A percentile compares a stretch with the other conserved stretches of the same genome.
phyloP scores from a whole-genome alignment of 352 stramenopile genomes.

The Pythium aquatile region DNA sequence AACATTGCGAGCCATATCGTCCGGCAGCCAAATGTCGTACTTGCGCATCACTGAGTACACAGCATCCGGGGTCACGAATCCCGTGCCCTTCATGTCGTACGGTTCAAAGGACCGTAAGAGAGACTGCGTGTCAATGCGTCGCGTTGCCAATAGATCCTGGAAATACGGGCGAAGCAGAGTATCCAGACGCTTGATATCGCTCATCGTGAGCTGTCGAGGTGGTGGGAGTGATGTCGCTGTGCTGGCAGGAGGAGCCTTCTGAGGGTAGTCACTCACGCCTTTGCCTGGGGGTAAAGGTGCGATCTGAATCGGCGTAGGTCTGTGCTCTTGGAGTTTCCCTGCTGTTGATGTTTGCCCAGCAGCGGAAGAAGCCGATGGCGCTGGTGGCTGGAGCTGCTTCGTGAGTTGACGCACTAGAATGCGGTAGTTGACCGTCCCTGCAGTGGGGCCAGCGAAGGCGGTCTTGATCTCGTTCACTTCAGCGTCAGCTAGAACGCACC shows the following conservation, averaged over 20 bases:
- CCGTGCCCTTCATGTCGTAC: slow-evolving; percentile 59
- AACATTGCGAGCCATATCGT: slow-evolving; percentile 44
- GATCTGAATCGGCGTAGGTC: slow-evolving; percentile 18
- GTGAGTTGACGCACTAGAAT: slow-evolving; percentile 49
- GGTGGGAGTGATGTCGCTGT: slow-evolving; percentile 9
- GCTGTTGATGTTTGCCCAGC: not conserved
- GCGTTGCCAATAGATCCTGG: slow-evolving; percentile 43
- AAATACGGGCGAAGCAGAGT: slow-evolving; percentile 48
- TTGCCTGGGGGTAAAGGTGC: not conserved
- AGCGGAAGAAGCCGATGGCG: not conserved
- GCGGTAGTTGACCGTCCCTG: slow-evolving; percentile 50
- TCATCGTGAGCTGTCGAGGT: slow-evolving; percentile 25
- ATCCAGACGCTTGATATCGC: slow-evolving; percentile 49
- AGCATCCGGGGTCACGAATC: slow-evolving; percentile 64
- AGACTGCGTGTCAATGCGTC: slow-evolving; percentile 29
- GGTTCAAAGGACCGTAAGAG: slow-evolving; percentile 43
- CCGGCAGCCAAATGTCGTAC: slow-evolving; percentile 48
- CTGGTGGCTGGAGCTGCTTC: slow-evolving; percentile 27
- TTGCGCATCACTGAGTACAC: slow-evolving; percentile 64
- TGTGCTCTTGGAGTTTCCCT: slow-evolving; percentile 14
- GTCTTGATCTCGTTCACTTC: slow-evolving; percentile 57
- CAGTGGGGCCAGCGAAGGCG: slow-evolving; percentile 41
- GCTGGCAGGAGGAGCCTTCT: not conserved
- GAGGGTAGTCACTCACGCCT: not conserved
- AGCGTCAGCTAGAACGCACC: slow-evolving; percentile 46